These are phyloP conservation scores for Cymodocea nodosa DNA, from an alignment of 116 monocot genomes.

Conservation along the genomic window DNA sequence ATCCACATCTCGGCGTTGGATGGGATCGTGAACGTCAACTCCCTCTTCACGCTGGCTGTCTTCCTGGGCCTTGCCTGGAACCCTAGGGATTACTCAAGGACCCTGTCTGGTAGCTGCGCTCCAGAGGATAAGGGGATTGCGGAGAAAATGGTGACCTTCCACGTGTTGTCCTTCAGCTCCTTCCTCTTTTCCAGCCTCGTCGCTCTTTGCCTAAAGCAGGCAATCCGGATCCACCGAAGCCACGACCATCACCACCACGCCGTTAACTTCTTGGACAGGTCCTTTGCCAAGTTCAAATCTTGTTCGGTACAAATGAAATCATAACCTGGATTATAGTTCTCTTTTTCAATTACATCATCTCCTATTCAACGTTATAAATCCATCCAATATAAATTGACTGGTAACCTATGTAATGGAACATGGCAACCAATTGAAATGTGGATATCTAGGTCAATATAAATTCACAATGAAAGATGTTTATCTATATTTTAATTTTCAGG, in stretches of 20 bases:
- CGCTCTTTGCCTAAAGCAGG: slow-evolving; percentile 75
- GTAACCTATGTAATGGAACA: too few relatives aligned
- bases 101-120: slow-evolving; percentile 23
- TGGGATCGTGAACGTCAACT: slow-evolving; percentile 78
- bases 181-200: slow-evolving; percentile 88
- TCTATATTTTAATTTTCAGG: too few relatives aligned
- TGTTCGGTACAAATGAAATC: neutral
- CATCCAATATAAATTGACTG: too few relatives aligned
- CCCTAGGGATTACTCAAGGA: slow-evolving; percentile 24
- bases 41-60: slow-evolving; percentile 68
- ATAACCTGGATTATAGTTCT: too few relatives aligned
- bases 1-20: slow-evolving; percentile 80
- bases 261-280: neutral
- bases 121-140: slow-evolving; percentile 18
- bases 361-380: too few relatives aligned
- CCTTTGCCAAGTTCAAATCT: too few relatives aligned
- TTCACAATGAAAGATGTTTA: too few relatives aligned
- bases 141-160: slow-evolving; percentile 57
- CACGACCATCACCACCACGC: neutral
- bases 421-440: too few relatives aligned
- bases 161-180: slow-evolving; percentile 63
- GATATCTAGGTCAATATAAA: too few relatives aligned
- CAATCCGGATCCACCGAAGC: slow-evolving; percentile 34
- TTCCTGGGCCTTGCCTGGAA: slow-evolving; percentile 68
- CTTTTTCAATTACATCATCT: too few relatives aligned